These are phyloP conservation scores for Eimeria praecox DNA, from an alignment of 169 alveolate species.

Conservation along the genomic window DNA sequence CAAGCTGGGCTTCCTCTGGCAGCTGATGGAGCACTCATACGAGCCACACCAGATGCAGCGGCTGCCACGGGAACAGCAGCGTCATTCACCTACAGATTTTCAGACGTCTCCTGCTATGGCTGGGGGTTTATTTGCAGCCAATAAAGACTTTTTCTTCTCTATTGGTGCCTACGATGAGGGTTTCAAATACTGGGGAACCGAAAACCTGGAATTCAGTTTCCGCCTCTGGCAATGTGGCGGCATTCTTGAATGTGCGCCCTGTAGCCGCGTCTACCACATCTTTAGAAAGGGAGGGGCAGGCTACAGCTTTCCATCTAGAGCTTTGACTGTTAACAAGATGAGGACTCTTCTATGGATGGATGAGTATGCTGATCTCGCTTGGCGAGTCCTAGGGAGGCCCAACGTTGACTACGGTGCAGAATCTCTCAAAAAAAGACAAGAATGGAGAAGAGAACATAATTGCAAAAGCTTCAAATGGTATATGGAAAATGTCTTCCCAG, in stretches of 20 bases:
- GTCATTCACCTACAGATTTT: background rate
- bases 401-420: constrained; percentile 50
- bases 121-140: constrained; percentile 87
- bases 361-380: constrained; percentile 81
- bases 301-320: constrained; percentile 83
- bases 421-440: constrained; percentile 8
- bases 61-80: constrained; percentile 41
- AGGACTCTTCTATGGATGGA: constrained; percentile 87
- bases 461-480: constrained; percentile 85
- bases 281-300: constrained; percentile 87
- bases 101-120: constrained; percentile 89
- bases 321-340: constrained; percentile 82
- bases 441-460: constrained; percentile 20
- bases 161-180: constrained; percentile 87
- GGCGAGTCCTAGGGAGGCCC: constrained; percentile 77
- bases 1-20: constrained; percentile 87
- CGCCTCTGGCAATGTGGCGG: constrained; percentile 90
- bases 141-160: constrained; percentile 82
- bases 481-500: constrained; percentile 86
- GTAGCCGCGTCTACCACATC: constrained; percentile 87
- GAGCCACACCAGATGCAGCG: constrained; percentile 76
- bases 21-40: constrained; percentile 86
- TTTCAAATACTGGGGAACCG: constrained; percentile 88
- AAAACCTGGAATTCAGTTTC: constrained; percentile 86
- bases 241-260: constrained; percentile 87